Evolutionary conservation across 2,329 filamentous ascomycete species (phyloP).

Genomic region (Helicocarpus griseus): DNA sequence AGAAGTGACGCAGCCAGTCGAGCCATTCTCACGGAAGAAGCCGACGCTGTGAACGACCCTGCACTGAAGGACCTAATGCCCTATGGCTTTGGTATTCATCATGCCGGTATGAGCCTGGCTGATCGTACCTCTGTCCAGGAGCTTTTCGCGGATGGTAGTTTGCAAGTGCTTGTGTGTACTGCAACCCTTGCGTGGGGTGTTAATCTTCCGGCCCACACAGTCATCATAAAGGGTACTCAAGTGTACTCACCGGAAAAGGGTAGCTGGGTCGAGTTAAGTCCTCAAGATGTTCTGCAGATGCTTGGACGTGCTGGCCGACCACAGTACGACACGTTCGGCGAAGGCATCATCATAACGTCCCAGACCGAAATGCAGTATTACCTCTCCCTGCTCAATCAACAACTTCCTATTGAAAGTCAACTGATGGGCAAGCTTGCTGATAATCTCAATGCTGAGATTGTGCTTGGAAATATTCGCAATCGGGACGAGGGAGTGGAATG

Average conservation of each 20-base stretch:
- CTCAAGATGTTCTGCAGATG: slow-evolving; percentile 97
- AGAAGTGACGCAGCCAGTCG: slow-evolving; percentile 85
- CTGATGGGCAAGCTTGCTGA: slow-evolving; percentile 87
- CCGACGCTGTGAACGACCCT: slow-evolving; percentile 69
- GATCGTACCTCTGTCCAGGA: slow-evolving; percentile 94
- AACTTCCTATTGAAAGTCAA: slow-evolving; percentile 94
- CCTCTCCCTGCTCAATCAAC: slow-evolving; percentile 89
- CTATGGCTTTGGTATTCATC: slow-evolving; percentile 96
- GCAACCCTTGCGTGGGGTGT: slow-evolving; percentile 99
- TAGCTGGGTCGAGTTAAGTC: slow-evolving; percentile 95
- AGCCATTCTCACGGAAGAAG: slow-evolving; percentile 78
- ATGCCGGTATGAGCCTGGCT: slow-evolving; percentile 92
- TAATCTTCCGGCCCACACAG: slow-evolving; percentile 92
- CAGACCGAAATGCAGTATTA: slow-evolving; percentile 96
- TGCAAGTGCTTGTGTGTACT: slow-evolving; percentile 93
- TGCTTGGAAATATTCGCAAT: slow-evolving; percentile 82
- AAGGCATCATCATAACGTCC: slow-evolving; percentile 97
- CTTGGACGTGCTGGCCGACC: slow-evolving; percentile 91
- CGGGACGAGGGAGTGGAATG: slow-evolving; percentile 97
- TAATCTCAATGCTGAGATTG: slow-evolving; percentile 92
- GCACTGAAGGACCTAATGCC: slow-evolving; percentile 91
- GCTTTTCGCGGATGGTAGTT: slow-evolving; percentile 79
- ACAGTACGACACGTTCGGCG: slow-evolving; percentile 94
- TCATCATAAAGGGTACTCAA: slow-evolving; percentile 97
- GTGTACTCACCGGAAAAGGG: slow-evolving; percentile 98